Base-by-base conservation (phyloP, 108 stramenopile genomes). In the Cyclotella sp. region DNA sequence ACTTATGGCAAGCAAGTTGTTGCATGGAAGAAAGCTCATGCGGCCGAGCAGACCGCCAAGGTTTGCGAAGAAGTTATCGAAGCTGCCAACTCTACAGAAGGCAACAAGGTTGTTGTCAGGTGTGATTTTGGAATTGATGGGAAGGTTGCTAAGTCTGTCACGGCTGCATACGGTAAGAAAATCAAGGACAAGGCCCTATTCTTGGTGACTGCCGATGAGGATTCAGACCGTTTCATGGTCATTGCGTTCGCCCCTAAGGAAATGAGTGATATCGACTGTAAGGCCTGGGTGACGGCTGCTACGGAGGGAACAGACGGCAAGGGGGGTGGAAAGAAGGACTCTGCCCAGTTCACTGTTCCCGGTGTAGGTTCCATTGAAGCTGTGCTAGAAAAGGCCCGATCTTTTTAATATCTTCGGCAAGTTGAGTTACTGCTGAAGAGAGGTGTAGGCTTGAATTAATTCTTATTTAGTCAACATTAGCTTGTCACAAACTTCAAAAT, bases 41-140 rank as follows among this genome's bases (percentile, higher is more conserved):
- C 91, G 45, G 91, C 92, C 46, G 91, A 81, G 29, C 90, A 91
- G 81, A 86, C 90, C 30, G 86, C 84, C 18, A 92, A 85, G 68
- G 87, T 90, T 65, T 84, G 73, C 47, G 86, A 81, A 11, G 77
- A 85, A 73, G 90, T 88, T 21, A 70, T 89, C 53, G 91, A 84
- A 9, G 87, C 84, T 46, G 95, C 90, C 24, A 76, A 51, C 19
- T 68, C 76, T 14, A 86, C 90, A 8, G 89, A 87, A 41, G 88
- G 89, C 15, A 78, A 85, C 63, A 88, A 94, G 86, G 88, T 97
- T 51, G 91, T 98, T 18, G 79, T 90, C 63, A 88, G 95, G 40
- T 86, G 87, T 65, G 97, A 98, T 77, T 96, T 97, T 70, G 97
- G 96, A 22, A 54, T 87, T 21, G 97, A 99, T 72, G 93, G 90